Evolutionary conservation across 1,284 basidiomycete species (phyloP).

Genomic region (Ustilago tritici): DNA sequence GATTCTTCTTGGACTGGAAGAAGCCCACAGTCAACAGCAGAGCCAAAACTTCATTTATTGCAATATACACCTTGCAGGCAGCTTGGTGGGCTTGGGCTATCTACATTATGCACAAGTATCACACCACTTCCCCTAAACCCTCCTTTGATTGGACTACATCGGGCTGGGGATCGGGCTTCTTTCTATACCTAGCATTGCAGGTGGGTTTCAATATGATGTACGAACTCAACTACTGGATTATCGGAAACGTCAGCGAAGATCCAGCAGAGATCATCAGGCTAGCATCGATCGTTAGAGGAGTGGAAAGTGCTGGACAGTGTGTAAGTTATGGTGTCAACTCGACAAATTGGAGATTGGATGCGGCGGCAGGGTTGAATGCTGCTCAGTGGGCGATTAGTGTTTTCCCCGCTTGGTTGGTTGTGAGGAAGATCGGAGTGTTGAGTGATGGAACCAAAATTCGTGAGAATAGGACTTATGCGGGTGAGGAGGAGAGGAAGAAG

Average conservation of each 20-base stretch:
- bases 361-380: conserved; percentile 64
- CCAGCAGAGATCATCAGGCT: conserved; percentile 63
- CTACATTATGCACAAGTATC: conserved; percentile 59
- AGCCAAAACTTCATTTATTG: conserved; percentile 52
- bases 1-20: conserved; percentile 68
- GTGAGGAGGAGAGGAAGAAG: conserved; percentile 42
- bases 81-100: conserved; percentile 69
- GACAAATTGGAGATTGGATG: conserved; percentile 56
- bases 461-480: conserved; percentile 50
- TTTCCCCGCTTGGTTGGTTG: conserved; percentile 60
- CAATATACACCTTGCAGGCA: conserved; percentile 56
- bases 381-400: conserved; percentile 60
- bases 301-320: conserved; percentile 66
- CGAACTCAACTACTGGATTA: conserved; percentile 64
- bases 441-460: conserved; percentile 53
- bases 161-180: conserved; percentile 63
- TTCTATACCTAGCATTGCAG: conserved; percentile 65
- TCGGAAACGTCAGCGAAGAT: conserved; percentile 51
- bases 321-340: conserved; percentile 66
- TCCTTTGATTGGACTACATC: conserved; percentile 60
- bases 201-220: conserved; percentile 60
- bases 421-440: conserved; percentile 58
- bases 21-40: conserved; percentile 59
- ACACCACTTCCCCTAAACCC: conserved; percentile 45
- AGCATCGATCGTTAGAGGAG: conserved; percentile 61